Conservation (phyloP, 1,139 yeast genomes). For the Suhomyces guaymorum region DNA sequence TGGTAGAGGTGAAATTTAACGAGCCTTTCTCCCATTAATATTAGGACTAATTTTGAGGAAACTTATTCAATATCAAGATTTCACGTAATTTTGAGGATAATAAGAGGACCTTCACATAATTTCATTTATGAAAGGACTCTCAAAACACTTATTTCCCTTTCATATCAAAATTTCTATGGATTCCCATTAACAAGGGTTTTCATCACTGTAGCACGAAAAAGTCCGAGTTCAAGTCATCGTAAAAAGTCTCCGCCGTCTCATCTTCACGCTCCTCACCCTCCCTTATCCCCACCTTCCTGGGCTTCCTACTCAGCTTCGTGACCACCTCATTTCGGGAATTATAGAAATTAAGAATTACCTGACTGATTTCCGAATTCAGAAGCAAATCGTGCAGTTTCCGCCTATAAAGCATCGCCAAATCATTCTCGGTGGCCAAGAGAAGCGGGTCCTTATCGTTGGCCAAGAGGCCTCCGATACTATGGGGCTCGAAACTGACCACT, state of each 20-base stretch:
- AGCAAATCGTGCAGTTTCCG: slow-evolving; percentile 9
- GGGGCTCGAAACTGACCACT: slow-evolving; percentile 1
- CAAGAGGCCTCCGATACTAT: slow-evolving; percentile 12
- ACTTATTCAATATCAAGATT: no score
- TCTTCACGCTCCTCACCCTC: not conserved
- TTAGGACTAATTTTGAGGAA: no score
- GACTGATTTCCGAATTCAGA: slow-evolving; percentile 6
- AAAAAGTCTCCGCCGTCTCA: slow-evolving; percentile 16
- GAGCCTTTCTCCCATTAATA: no score
- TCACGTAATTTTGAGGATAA: no score
- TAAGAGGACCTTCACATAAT: no score
- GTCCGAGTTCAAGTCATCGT: slow-evolving; percentile 21
- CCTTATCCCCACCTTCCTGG: not conserved
- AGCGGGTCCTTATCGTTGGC: slow-evolving; percentile 15
- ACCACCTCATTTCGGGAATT: slow-evolving; percentile 6
- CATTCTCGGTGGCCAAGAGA: slow-evolving; percentile 6
- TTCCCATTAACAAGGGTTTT: not conserved
- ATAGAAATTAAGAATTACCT: slow-evolving; percentile 9
- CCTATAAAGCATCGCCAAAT: slow-evolving; percentile 6
- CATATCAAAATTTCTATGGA: no score
- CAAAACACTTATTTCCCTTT: no score
- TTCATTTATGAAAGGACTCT: no score
- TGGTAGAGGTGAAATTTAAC: no score
- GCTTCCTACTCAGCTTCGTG: no score
- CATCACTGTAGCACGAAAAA: slow-evolving; percentile 6